These are phyloP conservation scores for Dactylellina drechsleri DNA, from an alignment of 2,329 filamentous ascomycete species.

Conservation along the genomic window DNA sequence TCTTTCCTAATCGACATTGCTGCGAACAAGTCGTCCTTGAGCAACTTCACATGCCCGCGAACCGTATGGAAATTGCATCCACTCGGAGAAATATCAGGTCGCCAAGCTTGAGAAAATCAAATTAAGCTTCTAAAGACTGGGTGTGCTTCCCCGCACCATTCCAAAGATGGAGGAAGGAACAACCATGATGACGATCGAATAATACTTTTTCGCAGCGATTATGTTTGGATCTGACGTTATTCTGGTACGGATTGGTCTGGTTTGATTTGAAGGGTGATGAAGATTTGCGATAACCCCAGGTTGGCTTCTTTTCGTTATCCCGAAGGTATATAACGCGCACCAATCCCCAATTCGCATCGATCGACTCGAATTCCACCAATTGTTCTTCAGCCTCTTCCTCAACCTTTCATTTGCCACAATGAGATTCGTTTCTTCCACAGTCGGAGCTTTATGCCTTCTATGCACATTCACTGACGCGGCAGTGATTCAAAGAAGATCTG, in stretches of 20 bases:
- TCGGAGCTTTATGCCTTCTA: constrained; percentile 27
- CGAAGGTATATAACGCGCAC: constrained; percentile 16
- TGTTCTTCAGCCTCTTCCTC: constrained; percentile 4
- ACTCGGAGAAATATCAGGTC: constrained; percentile 20
- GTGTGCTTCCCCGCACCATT: constrained; percentile 8
- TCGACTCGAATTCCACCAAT: constrained; percentile 10
- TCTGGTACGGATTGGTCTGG: too few species aligned
- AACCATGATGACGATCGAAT: not conserved
- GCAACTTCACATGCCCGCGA: constrained; percentile 5
- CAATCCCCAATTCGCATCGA: not conserved
- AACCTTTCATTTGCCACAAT: constrained; percentile 15
- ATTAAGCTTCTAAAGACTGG: constrained; percentile 40
- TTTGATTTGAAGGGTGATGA: not conserved
- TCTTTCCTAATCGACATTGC: constrained; percentile 17
- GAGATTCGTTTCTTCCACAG: constrained; percentile 29
- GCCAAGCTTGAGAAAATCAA: constrained; percentile 16
- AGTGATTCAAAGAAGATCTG: constrained; percentile 12
- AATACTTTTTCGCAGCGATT: too few species aligned
- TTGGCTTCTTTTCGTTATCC: not conserved
- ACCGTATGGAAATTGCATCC: not conserved
- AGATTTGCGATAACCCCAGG: not conserved
- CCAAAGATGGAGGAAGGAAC: not conserved
- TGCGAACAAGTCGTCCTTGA: not conserved
- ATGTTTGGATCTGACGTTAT: too few species aligned
- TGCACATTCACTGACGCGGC: constrained; percentile 14